Conservation (phyloP, 495 filamentous ascomycete genomes). For the Hypoxylon fuscum region DNA sequence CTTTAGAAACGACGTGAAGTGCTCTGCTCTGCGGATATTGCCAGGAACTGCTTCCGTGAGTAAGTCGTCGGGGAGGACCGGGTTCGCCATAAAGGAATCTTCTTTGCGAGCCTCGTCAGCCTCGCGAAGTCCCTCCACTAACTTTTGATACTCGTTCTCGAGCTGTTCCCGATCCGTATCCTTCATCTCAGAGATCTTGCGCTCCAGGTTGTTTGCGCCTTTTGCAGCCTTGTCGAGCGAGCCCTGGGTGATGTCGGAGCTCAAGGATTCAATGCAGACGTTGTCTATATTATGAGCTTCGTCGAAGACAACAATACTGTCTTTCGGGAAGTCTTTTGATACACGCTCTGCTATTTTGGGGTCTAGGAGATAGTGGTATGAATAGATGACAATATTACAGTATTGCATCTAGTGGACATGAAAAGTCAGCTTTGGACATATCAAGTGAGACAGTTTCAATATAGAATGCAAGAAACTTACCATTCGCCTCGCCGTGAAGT, state of each 20-base stretch:
- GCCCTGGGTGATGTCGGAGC: conserved; percentile 95
- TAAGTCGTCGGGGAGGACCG: conserved; percentile 82
- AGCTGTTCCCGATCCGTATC: conserved; percentile 89
- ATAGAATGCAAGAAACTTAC: conserved; percentile 54
- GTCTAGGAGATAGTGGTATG: conserved; percentile 97
- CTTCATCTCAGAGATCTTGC: conserved; percentile 91
- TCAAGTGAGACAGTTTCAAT: conserved; percentile 6
- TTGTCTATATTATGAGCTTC: conserved; percentile 99
- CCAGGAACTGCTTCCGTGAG: conserved; percentile 94
- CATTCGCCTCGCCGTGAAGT: conserved; percentile 96
- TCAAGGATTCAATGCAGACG: conserved; percentile 97
- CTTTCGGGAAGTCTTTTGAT: conserved; percentile 94
- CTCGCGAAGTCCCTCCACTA: conserved; percentile 90
- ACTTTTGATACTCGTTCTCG: conserved; percentile 92
- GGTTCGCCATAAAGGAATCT: conserved; percentile 96
- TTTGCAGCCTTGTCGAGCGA: conserved; percentile 86
- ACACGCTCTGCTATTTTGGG: conserved; percentile 98
- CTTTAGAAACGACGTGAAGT: conserved; percentile 94
- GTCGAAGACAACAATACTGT: conserved; percentile 98
- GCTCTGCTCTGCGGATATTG: conserved; percentile 95
- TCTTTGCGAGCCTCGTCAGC: conserved; percentile 89
- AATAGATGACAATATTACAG: conserved; percentile 99
- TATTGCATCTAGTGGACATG: conserved; percentile 79
- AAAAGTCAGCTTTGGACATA: conserved; percentile 13
- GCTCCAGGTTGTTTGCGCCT: conserved; percentile 89